These are phyloP conservation scores for Apiospora malaysiana DNA, from an alignment of 2,329 filamentous ascomycete genomes.

Conservation along the genomic window DNA sequence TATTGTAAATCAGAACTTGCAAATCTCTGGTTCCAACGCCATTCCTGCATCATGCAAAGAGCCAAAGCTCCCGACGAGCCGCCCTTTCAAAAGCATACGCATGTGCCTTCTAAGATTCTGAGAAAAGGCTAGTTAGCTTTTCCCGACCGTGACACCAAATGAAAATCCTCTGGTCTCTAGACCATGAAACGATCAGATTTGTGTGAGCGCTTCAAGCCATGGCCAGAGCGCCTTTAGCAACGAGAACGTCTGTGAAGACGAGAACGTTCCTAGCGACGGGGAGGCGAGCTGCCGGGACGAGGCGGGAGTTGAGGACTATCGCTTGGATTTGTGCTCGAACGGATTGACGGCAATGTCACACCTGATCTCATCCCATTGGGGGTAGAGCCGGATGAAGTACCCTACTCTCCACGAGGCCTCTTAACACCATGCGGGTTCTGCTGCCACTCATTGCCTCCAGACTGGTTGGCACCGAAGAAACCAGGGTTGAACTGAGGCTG, in stretches of 20 bases:
- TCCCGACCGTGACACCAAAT: too few species aligned
- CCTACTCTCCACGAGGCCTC: conserved; percentile 39
- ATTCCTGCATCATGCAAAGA: conserved; percentile 2
- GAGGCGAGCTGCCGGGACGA: neutral
- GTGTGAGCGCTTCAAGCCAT: neutral
- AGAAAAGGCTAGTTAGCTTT: too few species aligned
- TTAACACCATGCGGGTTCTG: conserved; percentile 44
- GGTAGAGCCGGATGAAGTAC: neutral
- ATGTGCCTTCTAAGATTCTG: too few species aligned
- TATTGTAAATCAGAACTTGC: conserved; percentile 10
- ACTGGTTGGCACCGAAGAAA: conserved; percentile 40
- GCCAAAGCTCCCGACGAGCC: neutral
- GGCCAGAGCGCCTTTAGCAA: neutral
- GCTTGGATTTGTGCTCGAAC: neutral
- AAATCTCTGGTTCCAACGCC: conserved; percentile 1
- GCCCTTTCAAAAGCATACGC: neutral
- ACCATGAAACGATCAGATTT: neutral
- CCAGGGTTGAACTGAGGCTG: conserved; percentile 40
- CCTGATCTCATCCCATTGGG: neutral
- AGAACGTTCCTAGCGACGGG: neutral
- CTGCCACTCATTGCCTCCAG: conserved; percentile 41
- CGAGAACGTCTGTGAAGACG: neutral
- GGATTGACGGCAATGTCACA: neutral
- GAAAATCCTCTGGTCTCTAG: neutral
- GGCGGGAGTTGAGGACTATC: neutral